phyloP scores from a whole-genome alignment of 2,329 filamentous ascomycete genomes.

The Orbilia ellipsospora region DNA sequence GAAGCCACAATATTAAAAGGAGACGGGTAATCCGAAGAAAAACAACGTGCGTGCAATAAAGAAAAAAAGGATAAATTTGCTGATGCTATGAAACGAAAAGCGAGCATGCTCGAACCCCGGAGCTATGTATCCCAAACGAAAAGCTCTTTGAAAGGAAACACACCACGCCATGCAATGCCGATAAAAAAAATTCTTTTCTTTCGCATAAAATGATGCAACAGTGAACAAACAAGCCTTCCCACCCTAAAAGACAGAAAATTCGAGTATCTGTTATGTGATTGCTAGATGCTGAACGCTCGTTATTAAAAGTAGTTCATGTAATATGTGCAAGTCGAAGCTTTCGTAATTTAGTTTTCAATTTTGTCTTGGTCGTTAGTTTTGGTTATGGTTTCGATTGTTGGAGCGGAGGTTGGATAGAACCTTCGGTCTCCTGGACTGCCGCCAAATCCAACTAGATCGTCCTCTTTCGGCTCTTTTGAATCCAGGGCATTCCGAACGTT shows the following conservation, averaged over 20 bases:
- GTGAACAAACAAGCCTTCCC: constrained; percentile 3
- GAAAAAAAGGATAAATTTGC: constrained; percentile 1
- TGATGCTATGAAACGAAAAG: constrained; percentile 12
- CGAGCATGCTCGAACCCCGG: constrained; percentile 18
- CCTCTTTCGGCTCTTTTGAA: too few species aligned
- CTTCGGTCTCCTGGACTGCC: background rate
- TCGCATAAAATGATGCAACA: constrained; percentile 34
- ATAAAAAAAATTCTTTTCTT: constrained; percentile 41
- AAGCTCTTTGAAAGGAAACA: constrained; percentile 27
- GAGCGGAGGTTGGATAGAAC: background rate
- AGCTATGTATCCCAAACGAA: constrained; percentile 44
- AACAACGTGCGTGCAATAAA: constrained; percentile 15
- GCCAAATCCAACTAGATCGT: background rate
- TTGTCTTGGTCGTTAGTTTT: background rate
- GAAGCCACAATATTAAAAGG: background rate
- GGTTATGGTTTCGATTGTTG: too few species aligned
- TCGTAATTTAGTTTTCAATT: constrained; percentile 23
- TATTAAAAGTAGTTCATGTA: constrained; percentile 36
- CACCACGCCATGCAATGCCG: constrained; percentile 54
- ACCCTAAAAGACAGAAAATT: constrained; percentile 3
- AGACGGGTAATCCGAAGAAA: background rate
- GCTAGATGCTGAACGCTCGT: background rate
- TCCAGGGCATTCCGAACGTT: too few species aligned
- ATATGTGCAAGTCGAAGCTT: constrained; percentile 48
- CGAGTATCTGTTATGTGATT: constrained; percentile 5